Evolutionary conservation across 2,329 filamentous ascomycete genomes (phyloP), one percentile per base, ranked within the genome.

Genomic region (Aspergillus jensenii): DNA sequence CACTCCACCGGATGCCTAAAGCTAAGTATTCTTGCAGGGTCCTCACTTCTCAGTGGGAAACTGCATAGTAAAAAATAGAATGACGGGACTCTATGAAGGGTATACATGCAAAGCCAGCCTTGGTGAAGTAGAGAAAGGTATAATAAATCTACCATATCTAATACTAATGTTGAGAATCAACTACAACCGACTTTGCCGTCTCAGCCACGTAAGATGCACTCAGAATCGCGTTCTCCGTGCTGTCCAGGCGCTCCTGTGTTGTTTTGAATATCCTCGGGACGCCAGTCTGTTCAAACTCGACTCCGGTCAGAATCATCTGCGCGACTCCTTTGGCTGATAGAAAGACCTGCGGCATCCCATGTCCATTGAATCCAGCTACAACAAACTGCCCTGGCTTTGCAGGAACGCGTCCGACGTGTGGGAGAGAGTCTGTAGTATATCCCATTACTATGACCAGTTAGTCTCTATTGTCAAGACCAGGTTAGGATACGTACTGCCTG

Each of bases 331-430:
- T 56, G 3, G 57, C 52, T 2, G 45, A 45, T 2, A 56, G 49
- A 17, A 56, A 44, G 19, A 56, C 49, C 41, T 52, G 35, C 8
- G 86, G 85, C 87, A 89, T 89, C 0, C 86, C 85, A 68, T 89
- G 85, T 0, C 87, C 87, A 64, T 87, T 87, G 63, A 88, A 89
- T 2, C 84, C 81, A 3, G 82, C 84, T 23, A 78, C 77, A 2
- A 86, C 75, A 78, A 82, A 89, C n/a, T 89, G 65, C 0, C 80
- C 78, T 8, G 71, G 62, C 48, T 66, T 68, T 0, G 67, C 73
- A 1, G 79, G 81, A 49, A 79, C 76, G 1, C 70, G 60, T 0
- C 85, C 84, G 52, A 88, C 76, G 62, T 81, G 79, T 0, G 82
- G 82, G 25, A 77, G 68, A 0, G 77, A 80, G 62, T 84, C 82